Evolutionary conservation across 1,284 basidiomycete genomes (phyloP).

Genomic region (Malassezia obtusa): DNA sequence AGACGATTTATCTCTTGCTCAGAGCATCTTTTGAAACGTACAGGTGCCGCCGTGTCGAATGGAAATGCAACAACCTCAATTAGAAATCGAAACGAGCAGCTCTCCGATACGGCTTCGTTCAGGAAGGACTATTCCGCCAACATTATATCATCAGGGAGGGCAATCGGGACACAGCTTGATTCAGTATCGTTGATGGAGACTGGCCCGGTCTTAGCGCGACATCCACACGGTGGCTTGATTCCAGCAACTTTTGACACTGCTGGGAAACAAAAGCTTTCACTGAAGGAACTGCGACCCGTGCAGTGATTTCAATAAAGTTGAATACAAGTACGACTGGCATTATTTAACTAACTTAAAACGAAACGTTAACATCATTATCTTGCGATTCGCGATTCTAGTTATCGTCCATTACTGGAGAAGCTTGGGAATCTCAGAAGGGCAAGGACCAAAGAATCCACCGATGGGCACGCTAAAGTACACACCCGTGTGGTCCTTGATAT

Average conservation of each 20-base stretch:
- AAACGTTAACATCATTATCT: too few relatives aligned
- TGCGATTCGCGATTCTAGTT: background rate
- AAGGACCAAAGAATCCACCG: background rate
- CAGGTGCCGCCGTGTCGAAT: conserved; percentile 27
- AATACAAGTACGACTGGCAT: too few relatives aligned
- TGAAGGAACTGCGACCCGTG: background rate
- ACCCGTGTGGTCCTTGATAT: conserved; percentile 15
- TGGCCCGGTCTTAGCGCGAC: conserved; percentile 23
- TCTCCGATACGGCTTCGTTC: conserved; percentile 24
- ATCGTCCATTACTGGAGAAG: background rate
- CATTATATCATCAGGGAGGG: conserved; percentile 25
- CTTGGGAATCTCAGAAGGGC: background rate
- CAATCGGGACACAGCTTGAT: conserved; percentile 32
- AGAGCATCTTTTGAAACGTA: conserved; percentile 21
- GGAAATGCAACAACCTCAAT: conserved; percentile 35
- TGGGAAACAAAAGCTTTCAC: conserved; percentile 1
- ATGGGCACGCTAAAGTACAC: conserved; percentile 9
- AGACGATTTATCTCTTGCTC: conserved; percentile 23
- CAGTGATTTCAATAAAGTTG: too few relatives aligned
- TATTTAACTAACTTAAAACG: too few relatives aligned
- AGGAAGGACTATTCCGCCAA: conserved; percentile 28
- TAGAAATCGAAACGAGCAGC: conserved; percentile 25
- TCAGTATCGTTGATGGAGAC: conserved; percentile 29
- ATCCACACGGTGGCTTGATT: conserved; percentile 23
- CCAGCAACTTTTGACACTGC: conserved; percentile 20